Evolutionary conservation across 2,329 filamentous ascomycete species (phyloP).

Genomic region (Calonectria ilicicola): DNA sequence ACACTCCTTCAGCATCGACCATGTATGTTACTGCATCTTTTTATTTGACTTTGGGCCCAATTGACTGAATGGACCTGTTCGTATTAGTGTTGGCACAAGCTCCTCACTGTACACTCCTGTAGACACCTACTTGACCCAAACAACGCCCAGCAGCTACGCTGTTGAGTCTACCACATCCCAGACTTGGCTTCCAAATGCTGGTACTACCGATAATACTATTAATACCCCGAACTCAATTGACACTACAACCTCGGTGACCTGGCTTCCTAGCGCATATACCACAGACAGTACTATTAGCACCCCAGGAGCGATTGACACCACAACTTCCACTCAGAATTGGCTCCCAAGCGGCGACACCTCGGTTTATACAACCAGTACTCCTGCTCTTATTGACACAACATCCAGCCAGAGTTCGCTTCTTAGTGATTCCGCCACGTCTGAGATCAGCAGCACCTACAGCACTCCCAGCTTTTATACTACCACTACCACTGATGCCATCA

Average conservation of each 20-base stretch:
- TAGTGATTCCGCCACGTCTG: neutral
- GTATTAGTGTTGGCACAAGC: constrained; percentile 8
- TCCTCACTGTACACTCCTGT: neutral
- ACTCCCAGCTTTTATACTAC: neutral
- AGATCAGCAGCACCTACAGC: neutral
- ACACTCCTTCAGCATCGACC: neutral
- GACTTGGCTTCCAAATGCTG: neutral
- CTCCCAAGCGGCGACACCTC: neutral
- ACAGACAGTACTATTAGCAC: neutral
- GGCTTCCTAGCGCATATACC: neutral
- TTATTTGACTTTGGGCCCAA: too few species aligned
- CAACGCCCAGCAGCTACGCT: neutral
- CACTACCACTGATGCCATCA: neutral
- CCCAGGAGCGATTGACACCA: neutral
- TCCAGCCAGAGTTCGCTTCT: neutral
- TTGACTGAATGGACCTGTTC: neutral
- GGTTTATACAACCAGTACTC: neutral
- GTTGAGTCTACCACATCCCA: neutral
- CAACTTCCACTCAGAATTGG: neutral
- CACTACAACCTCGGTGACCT: neutral
- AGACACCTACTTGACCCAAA: neutral
- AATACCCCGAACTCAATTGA: neutral
- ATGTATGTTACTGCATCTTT: neutral
- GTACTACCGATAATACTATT: neutral
- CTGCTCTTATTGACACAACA: neutral